A percentile compares a stretch with the other conserved stretches of the same genome.
Conservation (phyloP, 2,329 filamentous ascomycete species). For the Trichoderma koningii region DNA sequence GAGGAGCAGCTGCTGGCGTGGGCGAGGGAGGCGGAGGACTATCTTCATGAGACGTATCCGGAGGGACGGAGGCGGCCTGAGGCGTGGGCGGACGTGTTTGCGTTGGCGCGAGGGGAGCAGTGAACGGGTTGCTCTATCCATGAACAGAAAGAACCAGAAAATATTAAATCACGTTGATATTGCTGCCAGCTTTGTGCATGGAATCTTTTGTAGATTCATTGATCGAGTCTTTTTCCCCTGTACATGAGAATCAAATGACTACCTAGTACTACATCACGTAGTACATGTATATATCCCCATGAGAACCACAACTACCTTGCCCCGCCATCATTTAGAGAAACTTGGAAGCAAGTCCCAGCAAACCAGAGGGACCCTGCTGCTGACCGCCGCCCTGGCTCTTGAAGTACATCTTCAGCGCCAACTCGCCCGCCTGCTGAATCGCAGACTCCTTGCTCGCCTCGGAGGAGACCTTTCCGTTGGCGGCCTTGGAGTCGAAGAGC, state of each 20-base stretch:
- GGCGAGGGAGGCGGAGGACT: slow-evolving; percentile 59
- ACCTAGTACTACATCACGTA: not conserved
- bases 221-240: not conserved
- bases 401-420: slow-evolving; percentile 89
- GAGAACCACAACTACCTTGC: not conserved
- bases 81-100: slow-evolving; percentile 62
- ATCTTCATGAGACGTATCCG: slow-evolving; percentile 51
- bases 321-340: slow-evolving; percentile 39
- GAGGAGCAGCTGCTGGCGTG: slow-evolving; percentile 65
- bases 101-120: slow-evolving; percentile 30
- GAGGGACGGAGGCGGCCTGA: slow-evolving; percentile 54
- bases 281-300: not conserved
- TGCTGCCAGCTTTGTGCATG: not conserved
- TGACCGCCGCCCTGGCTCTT: slow-evolving; percentile 64
- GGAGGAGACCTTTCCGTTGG: slow-evolving; percentile 54
- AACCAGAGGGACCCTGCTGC: slow-evolving; percentile 37
- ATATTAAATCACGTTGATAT: not conserved
- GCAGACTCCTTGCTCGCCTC: slow-evolving; percentile 77
- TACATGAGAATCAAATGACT: not conserved
- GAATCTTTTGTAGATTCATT: slow-evolving; percentile 14
- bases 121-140: not conserved
- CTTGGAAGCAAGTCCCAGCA: slow-evolving; percentile 52
- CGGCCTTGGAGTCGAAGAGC: slow-evolving; percentile 62
- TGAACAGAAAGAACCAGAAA: too few relatives aligned
- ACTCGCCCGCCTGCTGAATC: slow-evolving; percentile 76